Conservation (phyloP, 169 alveolate species). For the Babesia bigemina region DNA sequence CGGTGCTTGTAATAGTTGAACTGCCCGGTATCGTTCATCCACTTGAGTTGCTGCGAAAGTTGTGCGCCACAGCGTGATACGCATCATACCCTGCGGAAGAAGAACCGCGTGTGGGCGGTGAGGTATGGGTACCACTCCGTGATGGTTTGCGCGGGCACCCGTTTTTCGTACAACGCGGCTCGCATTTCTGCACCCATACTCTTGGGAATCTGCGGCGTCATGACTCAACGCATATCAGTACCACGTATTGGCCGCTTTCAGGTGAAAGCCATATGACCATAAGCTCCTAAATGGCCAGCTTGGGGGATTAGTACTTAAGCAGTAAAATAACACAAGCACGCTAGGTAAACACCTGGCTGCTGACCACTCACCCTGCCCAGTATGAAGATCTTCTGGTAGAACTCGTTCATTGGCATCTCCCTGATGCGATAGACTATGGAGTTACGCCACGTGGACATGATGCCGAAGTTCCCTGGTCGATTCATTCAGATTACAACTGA, state of each 20-base stretch:
- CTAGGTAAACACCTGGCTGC: neutral
- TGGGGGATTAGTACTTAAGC: neutral
- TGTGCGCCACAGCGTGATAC: conserved; percentile 16
- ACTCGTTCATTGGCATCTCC: conserved; percentile 81
- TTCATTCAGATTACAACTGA: neutral
- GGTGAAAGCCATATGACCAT: too few relatives aligned
- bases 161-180: conserved; percentile 66
- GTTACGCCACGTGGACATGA: conserved; percentile 76
- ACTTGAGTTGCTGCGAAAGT: conserved; percentile 47
- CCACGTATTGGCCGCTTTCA: neutral
- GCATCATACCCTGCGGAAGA: conserved; percentile 66
- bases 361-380: conserved; percentile 69
- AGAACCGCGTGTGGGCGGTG: conserved; percentile 74
- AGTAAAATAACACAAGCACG: neutral
- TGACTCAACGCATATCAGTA: neutral
- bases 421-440: conserved; percentile 73
- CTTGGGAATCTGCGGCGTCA: conserved; percentile 60
- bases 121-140: conserved; percentile 81
- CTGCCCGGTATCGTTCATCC: conserved; percentile 59
- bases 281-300: neutral
- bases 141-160: conserved; percentile 68
- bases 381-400: conserved; percentile 78
- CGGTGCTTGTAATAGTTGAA: conserved; percentile 70
- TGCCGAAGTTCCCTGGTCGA: conserved; percentile 72
- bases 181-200: conserved; percentile 78